A percentile compares a stretch with the other conserved stretches of the same genome.
These are phyloP conservation scores for Neurospora hispaniola DNA, from an alignment of 495 filamentous ascomycete genomes.

Conservation along the genomic window DNA sequence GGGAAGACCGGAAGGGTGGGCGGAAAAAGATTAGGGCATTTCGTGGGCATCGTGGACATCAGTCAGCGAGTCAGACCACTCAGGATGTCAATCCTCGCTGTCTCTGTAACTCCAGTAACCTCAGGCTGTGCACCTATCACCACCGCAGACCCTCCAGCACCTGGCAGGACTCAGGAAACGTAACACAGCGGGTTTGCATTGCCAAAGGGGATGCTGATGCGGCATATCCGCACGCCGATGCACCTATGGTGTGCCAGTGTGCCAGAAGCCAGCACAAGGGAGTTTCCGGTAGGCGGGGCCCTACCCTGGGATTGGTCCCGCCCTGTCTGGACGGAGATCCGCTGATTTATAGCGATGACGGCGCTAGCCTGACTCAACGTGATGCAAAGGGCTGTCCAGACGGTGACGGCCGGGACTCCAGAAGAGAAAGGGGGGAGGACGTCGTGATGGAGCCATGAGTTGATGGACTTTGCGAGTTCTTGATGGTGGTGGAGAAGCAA, in stretches of 20 bases:
- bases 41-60: constrained; percentile 6
- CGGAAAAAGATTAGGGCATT: constrained; percentile 5
- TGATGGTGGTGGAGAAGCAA: background rate
- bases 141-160: constrained; percentile 7
- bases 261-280: constrained; percentile 7
- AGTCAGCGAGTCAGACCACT: constrained; percentile 25
- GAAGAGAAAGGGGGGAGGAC: background rate
- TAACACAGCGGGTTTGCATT: constrained; percentile 17
- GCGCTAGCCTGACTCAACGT: constrained; percentile 19
- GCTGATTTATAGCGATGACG: constrained; percentile 13
- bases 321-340: constrained; percentile 7
- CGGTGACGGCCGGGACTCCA: background rate
- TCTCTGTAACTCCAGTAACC: constrained; percentile 8
- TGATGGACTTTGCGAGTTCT: background rate
- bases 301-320: constrained; percentile 7
- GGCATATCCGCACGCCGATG: constrained; percentile 22
- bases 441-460: background rate
- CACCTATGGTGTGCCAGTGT: constrained; percentile 10
- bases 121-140: constrained; percentile 2
- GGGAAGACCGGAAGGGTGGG: constrained; percentile 12
- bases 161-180: constrained; percentile 9
- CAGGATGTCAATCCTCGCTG: constrained; percentile 17
- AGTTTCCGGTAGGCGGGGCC: constrained; percentile 17
- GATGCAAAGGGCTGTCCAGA: background rate
- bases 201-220: constrained; percentile 20